phyloP scores from a whole-genome alignment of 352 stramenopile species.

The Phytophthora pseudosyringae region DNA sequence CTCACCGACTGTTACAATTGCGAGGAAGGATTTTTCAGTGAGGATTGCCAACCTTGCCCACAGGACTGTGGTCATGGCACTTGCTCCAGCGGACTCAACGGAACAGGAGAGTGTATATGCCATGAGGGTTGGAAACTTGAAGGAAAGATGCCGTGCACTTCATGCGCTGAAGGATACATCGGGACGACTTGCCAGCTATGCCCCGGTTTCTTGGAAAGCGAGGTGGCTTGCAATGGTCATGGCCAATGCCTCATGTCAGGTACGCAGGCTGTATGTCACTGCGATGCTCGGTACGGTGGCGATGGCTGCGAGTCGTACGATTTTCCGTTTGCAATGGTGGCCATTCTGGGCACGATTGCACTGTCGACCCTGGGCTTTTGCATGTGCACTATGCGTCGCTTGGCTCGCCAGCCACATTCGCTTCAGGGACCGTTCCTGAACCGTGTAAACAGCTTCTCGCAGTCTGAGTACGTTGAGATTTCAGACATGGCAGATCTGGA shows the following conservation, averaged over 20 bases:
- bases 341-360: constrained; percentile 78
- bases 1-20: constrained; percentile 86
- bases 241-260: constrained; percentile 66
- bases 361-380: constrained; percentile 85
- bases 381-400: constrained; percentile 86
- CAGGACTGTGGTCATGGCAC: constrained; percentile 76
- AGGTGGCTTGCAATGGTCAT: constrained; percentile 73
- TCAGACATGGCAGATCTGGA: constrained; percentile 87
- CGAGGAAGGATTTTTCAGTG: constrained; percentile 81
- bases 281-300: constrained; percentile 77
- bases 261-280: constrained; percentile 66
- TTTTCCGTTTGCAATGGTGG: constrained; percentile 85
- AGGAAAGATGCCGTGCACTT: constrained; percentile 68
- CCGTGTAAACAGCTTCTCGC: constrained; percentile 75
- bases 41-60: constrained; percentile 71
- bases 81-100: constrained; percentile 79
- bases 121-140: constrained; percentile 75
- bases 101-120: constrained; percentile 81
- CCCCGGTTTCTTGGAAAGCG: constrained; percentile 76
- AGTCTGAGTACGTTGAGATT: constrained; percentile 88
- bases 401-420: constrained; percentile 73
- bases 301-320: constrained; percentile 84
- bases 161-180: constrained; percentile 81
- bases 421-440: constrained; percentile 52
- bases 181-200: constrained; percentile 72